These are phyloP conservation scores for Epichloe bromicola DNA, from an alignment of 2,329 filamentous ascomycete genomes.

Conservation along the genomic window DNA sequence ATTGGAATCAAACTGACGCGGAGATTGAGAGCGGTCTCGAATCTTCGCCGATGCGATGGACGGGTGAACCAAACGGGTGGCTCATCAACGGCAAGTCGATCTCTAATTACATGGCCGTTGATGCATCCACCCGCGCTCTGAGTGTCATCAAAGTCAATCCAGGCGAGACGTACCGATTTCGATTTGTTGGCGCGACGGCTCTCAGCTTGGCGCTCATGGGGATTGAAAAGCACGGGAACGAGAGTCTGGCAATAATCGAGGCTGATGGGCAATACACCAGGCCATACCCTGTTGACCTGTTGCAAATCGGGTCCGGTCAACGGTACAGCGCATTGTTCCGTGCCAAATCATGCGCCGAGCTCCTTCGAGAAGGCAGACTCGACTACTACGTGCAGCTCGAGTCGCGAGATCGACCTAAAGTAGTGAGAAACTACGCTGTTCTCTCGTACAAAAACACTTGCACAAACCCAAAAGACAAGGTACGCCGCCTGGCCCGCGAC, in stretches of 20 bases:
- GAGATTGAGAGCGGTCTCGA: background rate
- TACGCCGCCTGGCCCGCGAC: slow-evolving; percentile 1
- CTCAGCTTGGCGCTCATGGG: slow-evolving; percentile 38
- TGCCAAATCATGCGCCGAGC: slow-evolving; percentile 5
- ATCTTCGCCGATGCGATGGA: background rate
- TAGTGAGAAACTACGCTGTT: slow-evolving; percentile 34
- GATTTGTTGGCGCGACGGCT: slow-evolving; percentile 44
- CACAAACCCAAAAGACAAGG: background rate
- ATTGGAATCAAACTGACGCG: slow-evolving; percentile 2
- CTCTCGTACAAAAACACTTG: slow-evolving; percentile 26
- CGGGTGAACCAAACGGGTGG: slow-evolving; percentile 3
- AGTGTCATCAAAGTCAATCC: slow-evolving; percentile 23
- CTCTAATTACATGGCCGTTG: background rate
- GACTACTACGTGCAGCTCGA: slow-evolving; percentile 35
- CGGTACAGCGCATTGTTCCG: slow-evolving; percentile 4
- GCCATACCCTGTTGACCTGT: background rate
- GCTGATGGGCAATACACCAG: slow-evolving; percentile 1
- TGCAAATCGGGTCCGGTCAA: slow-evolving; percentile 2
- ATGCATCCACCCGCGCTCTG: background rate
- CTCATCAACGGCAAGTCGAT: slow-evolving; percentile 4
- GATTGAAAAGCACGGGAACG: background rate
- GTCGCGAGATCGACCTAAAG: slow-evolving; percentile 33
- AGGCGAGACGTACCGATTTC: slow-evolving; percentile 45
- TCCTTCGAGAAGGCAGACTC: slow-evolving; percentile 11
- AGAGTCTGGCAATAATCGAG: background rate